A percentile compares a stretch with the other conserved stretches of the same genome.
phyloP scores from a whole-genome alignment of 441 rosid genomes.

The Sinapis alba region DNA sequence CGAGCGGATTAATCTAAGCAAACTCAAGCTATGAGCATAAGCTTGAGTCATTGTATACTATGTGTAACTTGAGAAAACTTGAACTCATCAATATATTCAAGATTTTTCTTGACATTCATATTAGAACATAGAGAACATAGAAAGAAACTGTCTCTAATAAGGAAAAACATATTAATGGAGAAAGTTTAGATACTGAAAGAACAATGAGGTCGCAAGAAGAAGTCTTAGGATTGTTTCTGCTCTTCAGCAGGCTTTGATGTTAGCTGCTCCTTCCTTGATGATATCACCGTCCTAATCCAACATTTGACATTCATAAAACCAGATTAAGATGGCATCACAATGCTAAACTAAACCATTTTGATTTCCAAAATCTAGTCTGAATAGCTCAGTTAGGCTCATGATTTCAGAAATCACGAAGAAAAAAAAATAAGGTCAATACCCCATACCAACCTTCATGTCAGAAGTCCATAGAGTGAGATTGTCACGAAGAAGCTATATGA shows the following conservation, averaged over 20 bases:
- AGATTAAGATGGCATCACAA: not conserved
- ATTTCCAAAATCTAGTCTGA: not conserved
- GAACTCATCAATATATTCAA: not conserved
- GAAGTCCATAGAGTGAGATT: conserved; percentile 77
- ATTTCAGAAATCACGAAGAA: not conserved
- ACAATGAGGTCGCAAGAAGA: not conserved
- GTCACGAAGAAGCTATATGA: conserved; percentile 77
- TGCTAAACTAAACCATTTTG: not conserved
- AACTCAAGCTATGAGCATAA: conserved; percentile 65
- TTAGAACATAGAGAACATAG: not conserved
- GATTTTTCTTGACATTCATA: conserved; percentile 25
- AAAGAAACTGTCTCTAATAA: conserved; percentile 25
- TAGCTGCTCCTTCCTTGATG: conserved; percentile 46
- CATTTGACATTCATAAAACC: not conserved
- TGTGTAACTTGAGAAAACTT: conserved; percentile 7
- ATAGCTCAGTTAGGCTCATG: not conserved
- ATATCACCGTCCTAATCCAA: conserved; percentile 55
- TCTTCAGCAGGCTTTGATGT: conserved; percentile 51
- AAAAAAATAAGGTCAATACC: not conserved
- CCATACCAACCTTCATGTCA: conserved; percentile 56
- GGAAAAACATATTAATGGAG: conserved; percentile 26
- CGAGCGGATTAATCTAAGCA: conserved; percentile 62
- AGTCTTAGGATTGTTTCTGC: conserved; percentile 35
- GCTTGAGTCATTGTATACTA: not conserved
- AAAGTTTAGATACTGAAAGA: conserved; percentile 16